phyloP scores from a whole-genome alignment of 2,329 filamentous ascomycete genomes.

The Apiospora hydei region DNA sequence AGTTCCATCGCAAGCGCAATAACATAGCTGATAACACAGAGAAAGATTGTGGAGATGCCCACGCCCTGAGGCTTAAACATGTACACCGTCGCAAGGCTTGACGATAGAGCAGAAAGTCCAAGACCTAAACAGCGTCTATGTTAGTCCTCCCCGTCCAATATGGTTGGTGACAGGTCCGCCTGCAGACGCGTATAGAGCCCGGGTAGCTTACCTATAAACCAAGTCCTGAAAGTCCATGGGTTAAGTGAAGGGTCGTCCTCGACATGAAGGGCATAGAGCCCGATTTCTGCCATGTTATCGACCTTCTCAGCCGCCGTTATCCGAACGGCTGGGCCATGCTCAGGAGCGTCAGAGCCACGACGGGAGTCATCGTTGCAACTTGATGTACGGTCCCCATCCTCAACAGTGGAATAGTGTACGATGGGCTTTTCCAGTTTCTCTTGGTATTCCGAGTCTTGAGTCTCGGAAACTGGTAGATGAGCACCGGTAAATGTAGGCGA shows the following conservation, averaged over 20 bases:
- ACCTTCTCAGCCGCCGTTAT: constrained; percentile 20
- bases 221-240: constrained; percentile 48
- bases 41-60: constrained; percentile 51
- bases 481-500: neutral
- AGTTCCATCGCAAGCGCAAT: constrained; percentile 48
- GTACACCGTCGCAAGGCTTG: constrained; percentile 52
- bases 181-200: neutral
- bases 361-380: neutral
- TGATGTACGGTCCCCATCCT: neutral
- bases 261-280: constrained; percentile 38
- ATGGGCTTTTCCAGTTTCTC: neutral
- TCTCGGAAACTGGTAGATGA: neutral
- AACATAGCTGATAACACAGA: constrained; percentile 52
- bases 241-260: constrained; percentile 46
- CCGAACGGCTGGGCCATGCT: neutral
- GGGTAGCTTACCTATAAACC: constrained; percentile 43
- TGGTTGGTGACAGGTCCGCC: neutral
- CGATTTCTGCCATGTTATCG: constrained; percentile 30
- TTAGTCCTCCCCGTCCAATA: neutral
- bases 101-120: constrained; percentile 45
- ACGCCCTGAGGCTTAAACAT: constrained; percentile 57
- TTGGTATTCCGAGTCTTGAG: neutral
- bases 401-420: neutral
- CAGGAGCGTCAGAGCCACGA: neutral
- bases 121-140: constrained; percentile 33